Conservation (phyloP, 2,329 filamentous ascomycete genomes). For the Epichloe bromicola region DNA sequence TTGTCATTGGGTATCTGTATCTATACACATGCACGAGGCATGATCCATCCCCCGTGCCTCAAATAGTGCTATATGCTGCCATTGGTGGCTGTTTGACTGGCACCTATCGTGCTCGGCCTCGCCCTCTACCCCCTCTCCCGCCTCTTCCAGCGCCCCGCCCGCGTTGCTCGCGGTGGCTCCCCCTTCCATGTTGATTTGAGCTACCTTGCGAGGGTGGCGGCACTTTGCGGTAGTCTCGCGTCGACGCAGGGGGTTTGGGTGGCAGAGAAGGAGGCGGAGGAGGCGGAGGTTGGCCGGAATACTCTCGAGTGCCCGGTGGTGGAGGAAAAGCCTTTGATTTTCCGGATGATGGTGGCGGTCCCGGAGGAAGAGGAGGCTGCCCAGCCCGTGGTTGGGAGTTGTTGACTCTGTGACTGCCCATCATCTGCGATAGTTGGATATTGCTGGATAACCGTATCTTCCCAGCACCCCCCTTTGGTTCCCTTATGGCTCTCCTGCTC, state of each 20-base stretch:
- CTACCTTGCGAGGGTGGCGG: conserved; percentile 8
- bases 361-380: conserved; percentile 27
- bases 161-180: conserved; percentile 11
- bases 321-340: conserved; percentile 13
- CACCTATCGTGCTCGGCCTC: conserved; percentile 6
- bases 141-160: conserved; percentile 17
- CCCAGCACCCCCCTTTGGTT: conserved; percentile 14
- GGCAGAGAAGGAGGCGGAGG: conserved; percentile 16
- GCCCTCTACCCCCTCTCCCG: conserved; percentile 7
- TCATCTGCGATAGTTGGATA: conserved; percentile 22
- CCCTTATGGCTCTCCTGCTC: conserved; percentile 20
- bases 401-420: conserved; percentile 8
- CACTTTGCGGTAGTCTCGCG: conserved; percentile 16
- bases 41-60: background rate
- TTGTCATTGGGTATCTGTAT: conserved; percentile 1
- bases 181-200: conserved; percentile 10
- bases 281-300: conserved; percentile 7
- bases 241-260: conserved; percentile 15
- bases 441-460: conserved; percentile 28
- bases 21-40: background rate
- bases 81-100: background rate
- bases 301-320: conserved; percentile 11
- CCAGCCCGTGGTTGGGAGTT: conserved; percentile 9
- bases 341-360: conserved; percentile 21
- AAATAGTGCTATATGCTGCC: background rate